Evolutionary conservation across 2,329 filamentous ascomycete species (phyloP), one percentile per base, ranked within the genome.

Genomic region (Epichloe amarillans): DNA sequence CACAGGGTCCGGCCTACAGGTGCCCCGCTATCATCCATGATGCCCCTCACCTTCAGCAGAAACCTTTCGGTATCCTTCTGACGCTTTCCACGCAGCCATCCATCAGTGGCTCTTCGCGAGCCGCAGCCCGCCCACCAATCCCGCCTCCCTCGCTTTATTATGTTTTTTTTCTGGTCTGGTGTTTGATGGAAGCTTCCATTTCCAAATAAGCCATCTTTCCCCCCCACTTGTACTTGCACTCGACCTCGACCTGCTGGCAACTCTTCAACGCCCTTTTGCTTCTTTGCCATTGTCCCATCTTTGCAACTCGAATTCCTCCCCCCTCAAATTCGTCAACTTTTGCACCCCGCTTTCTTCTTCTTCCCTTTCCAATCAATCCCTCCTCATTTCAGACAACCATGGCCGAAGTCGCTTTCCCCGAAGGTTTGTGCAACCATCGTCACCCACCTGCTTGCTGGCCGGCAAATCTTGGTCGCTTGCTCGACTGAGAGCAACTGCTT

Each of bases 321-420:
- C 8, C 26, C 1, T 30, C 26, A 30, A 30, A 30, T 3, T 30
- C 3, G 26, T 30, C 26, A 30, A 4, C 8, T 4, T 17, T n/a
- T 30, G 19, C 43, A 23, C 37, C 46, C 49, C 49, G 49, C 52
- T 49, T 52, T 46, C n/a, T 19, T 38, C 26, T 5, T 11, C 14
- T 44, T 26, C 30, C n/a, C 50, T 49, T 42, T 36, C 39, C 50
- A 3, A 5, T 12, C 50, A 3, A 5, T 12, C 14, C 14, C 3
- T 23, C 8, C n/a, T 7, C 11, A 46, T 17, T 17, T 36, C 2
- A 46, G 37, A 26, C 11, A 5, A 58, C 33, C 52, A 64, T 64
- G 61, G 54, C 62, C 50, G 60, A 63, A 54, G 58, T 57, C 44
- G 56, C 56, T 48, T 67, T 66, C 57, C 68, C 67, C 54, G 68